Percentiles rank a stretch among this genome's conserved stretches.
phyloP scores from a whole-genome alignment of 78 protist genomes.

The slime mould (Dictyostelium discoideum) region DNA sequence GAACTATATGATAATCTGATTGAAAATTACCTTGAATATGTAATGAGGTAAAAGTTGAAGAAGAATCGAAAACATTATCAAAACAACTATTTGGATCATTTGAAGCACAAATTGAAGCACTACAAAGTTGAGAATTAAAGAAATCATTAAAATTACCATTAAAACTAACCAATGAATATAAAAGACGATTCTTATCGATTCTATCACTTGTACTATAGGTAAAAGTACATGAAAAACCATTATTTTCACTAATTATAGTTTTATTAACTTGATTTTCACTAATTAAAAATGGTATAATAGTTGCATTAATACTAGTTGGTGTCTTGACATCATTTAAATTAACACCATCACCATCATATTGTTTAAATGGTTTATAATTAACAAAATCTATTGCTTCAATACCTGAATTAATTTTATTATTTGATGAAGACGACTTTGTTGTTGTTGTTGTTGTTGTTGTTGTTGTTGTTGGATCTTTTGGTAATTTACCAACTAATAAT shows the following conservation, averaged over 20 bases:
- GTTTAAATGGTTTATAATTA: neutral
- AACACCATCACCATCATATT: neutral
- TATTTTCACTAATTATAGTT: neutral
- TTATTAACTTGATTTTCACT: neutral
- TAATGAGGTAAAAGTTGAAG: neutral
- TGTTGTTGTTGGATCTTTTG: neutral
- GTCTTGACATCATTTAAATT: neutral
- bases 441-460: neutral
- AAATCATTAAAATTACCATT: neutral
- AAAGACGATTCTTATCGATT: neutral
- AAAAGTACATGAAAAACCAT: neutral
- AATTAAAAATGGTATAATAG: slow-evolving; percentile 10
- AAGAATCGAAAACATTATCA: neutral
- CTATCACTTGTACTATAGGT: neutral
- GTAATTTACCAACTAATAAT: slow-evolving; percentile 15
- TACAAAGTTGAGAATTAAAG: slow-evolving; percentile 29
- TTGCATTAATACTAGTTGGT: slow-evolving; percentile 8
- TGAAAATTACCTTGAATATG: neutral
- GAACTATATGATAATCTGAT: neutral
- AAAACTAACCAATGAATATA: neutral
- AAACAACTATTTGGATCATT: neutral
- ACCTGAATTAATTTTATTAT: neutral
- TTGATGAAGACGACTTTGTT: neutral
- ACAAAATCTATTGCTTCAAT: too few species aligned
- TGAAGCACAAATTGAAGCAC: neutral